Base-by-base conservation (phyloP, 108 stramenopile species). In the Pseudonitzschia pungens region DNA sequence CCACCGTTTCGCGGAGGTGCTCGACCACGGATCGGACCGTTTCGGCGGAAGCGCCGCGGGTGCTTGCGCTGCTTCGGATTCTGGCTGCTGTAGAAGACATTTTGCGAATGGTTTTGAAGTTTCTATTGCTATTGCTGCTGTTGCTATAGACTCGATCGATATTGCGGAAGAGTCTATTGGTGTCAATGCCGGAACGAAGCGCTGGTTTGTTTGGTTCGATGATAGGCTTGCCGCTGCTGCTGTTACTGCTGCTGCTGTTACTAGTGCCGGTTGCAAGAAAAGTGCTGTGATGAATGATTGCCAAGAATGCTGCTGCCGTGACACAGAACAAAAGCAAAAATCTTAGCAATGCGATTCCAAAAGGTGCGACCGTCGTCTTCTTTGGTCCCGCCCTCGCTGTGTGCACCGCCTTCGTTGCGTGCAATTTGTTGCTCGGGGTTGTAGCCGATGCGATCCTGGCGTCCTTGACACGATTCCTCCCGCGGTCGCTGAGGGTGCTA, bases 11-110 rank as follows among this genome's bases (percentile, higher is more conserved):
- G 16, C 26, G 21, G 21, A 55, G 54, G 54, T 55, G 24, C 24
- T 71, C 77, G 52, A 74, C 71, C 26, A 80, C 20, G 54, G 69
- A 73, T 28, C 58, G 18, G 28, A 79, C 73, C 50, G 58, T 66
- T 9, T 21, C 16, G 45, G 45, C 3, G 45, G 45, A 18, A 18
- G 14, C 16, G 45, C 45, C 16, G 45, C 1, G 18, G 45, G 10
- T 1, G 14, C 45, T 3, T n/a, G n/a, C n/a, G 59, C 33, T 24
- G 69, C 69, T 26, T 59, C 62, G 48, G 53, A 43, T 14, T 6
- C 12, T 54, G 6, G 53, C 15, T 54, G 53, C 24, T 54, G 8
- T 14, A 14, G 53, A 54, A 7, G 53, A 54, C 53, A 54, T 54
- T 0, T 9, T 54, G 24, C 22, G 9, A 54, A 54, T 54, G 24